Conservation (phyloP, 495 filamentous ascomycete genomes). For the Wilcoxina mikolae region DNA sequence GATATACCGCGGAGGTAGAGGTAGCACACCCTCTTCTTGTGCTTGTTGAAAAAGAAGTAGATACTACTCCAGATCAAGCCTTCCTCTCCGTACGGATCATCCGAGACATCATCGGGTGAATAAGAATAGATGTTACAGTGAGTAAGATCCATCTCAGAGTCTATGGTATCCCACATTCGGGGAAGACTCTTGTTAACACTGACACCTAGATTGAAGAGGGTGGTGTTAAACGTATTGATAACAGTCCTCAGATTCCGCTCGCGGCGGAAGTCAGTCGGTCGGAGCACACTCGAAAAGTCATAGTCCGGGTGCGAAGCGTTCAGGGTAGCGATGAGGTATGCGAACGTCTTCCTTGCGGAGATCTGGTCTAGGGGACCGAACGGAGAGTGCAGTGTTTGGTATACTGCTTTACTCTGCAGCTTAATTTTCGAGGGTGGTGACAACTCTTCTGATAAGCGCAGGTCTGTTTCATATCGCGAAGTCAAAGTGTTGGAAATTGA, state of each 20-base stretch:
- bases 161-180: slow-evolving; percentile 74
- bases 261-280: slow-evolving; percentile 72
- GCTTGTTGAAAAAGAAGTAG: slow-evolving; percentile 95
- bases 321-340: slow-evolving; percentile 92
- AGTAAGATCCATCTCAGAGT: slow-evolving; percentile 78
- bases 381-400: slow-evolving; percentile 45
- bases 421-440: slow-evolving; percentile 52
- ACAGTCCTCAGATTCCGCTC: slow-evolving; percentile 59
- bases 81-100: slow-evolving; percentile 77
- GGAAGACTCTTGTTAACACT: slow-evolving; percentile 46
- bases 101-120: slow-evolving; percentile 50
- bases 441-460: slow-evolving; percentile 48
- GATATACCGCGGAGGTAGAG: slow-evolving; percentile 76
- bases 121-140: slow-evolving; percentile 79
- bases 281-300: slow-evolving; percentile 82
- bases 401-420: slow-evolving; percentile 24
- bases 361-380: slow-evolving; percentile 80
- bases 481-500: slow-evolving; percentile 80
- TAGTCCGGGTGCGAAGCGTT: slow-evolving; percentile 96
- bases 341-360: slow-evolving; percentile 78
- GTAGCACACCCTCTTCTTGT: slow-evolving; percentile 85
- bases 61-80: slow-evolving; percentile 87
- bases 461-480: slow-evolving; percentile 70
- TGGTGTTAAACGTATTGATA: slow-evolving; percentile 73
- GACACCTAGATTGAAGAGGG: slow-evolving; percentile 57